phyloP scores from a whole-genome alignment of 192 early-diverging fungal genomes.

The Coemansia sp. region DNA sequence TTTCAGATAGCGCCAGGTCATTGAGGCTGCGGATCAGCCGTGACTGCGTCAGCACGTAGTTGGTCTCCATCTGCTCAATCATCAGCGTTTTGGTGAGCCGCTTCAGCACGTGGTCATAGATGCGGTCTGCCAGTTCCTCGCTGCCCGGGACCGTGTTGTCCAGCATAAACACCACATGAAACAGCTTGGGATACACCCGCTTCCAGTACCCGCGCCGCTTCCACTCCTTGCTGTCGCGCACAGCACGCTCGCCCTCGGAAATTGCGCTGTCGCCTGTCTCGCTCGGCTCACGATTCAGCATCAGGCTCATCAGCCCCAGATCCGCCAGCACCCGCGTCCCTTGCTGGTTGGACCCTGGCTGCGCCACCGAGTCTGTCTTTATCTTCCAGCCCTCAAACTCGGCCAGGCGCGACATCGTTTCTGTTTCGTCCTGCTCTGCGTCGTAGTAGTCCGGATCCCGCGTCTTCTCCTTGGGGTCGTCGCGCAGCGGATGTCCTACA shows the following conservation, averaged over 20 bases:
- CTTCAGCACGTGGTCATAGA: conserved; percentile 45
- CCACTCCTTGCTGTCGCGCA: conserved; percentile 54
- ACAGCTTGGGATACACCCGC: conserved; percentile 38
- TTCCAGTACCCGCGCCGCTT: conserved; percentile 45
- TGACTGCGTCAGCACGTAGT: conserved; percentile 50
- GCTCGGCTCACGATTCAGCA: conserved; percentile 52
- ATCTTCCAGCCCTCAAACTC: conserved; percentile 48
- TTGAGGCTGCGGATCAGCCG: conserved; percentile 44
- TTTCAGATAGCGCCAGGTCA: conserved; percentile 31
- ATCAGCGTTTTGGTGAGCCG: conserved; percentile 49
- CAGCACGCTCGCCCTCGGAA: conserved; percentile 51
- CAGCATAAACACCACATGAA: conserved; percentile 52
- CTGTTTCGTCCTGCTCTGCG: conserved; percentile 58
- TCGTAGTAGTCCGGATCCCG: conserved; percentile 63
- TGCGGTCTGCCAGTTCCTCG: conserved; percentile 41
- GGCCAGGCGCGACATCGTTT: conserved; percentile 41
- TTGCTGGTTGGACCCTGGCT: conserved; percentile 23
- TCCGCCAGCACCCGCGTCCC: conserved; percentile 44
- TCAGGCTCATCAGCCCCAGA: conserved; percentile 45
- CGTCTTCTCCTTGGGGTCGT: conserved; percentile 51
- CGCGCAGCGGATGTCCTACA: conserved; percentile 68
- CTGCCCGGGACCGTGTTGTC: conserved; percentile 44
- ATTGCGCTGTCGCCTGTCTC: conserved; percentile 49
- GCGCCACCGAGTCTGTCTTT: conserved; percentile 23
- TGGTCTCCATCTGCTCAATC: conserved; percentile 50